A percentile compares a stretch with the other conserved stretches of the same genome.
phyloP scores from a whole-genome alignment of 83 land plant species.

The Larix sibirica region DNA sequence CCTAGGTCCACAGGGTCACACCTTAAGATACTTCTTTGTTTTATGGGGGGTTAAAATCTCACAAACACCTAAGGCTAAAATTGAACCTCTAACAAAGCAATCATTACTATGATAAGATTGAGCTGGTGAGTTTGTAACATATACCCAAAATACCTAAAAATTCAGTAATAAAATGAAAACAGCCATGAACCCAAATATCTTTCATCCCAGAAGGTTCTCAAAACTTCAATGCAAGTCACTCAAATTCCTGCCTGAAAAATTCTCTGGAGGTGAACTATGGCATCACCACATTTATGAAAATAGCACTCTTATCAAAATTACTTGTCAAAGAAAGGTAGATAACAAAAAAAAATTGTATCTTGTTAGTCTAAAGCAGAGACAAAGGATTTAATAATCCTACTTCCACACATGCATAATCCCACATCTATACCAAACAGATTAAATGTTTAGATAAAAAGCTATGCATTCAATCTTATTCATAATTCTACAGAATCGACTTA shows the following conservation, averaged over 20 bases:
- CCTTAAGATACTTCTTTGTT: not conserved
- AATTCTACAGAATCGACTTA: slow-evolving; percentile 11
- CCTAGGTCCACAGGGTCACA: not conserved
- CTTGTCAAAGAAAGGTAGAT: not conserved
- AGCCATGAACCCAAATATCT: too few relatives aligned
- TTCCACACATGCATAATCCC: not conserved
- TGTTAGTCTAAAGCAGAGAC: not conserved
- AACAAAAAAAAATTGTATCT: not conserved
- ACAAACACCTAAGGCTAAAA: not conserved
- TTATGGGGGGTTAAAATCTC: too few relatives aligned
- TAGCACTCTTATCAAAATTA: not conserved
- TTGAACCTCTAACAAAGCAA: not conserved
- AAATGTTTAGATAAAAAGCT: not conserved
- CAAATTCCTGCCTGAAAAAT: slow-evolving; percentile 4
- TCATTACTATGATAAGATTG: not conserved
- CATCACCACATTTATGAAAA: not conserved
- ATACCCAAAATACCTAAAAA: too few relatives aligned
- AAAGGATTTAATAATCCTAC: not conserved
- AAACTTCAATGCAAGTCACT: not conserved
- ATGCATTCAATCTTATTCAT: not conserved
- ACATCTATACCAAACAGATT: not conserved
- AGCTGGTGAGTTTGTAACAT: not conserved
- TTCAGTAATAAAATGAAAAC: too few relatives aligned
- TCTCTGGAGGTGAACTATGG: not conserved
- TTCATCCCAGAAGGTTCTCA: too few relatives aligned